phyloP scores from a whole-genome alignment of 441 rosid species.

The Capsella rubella region DNA sequence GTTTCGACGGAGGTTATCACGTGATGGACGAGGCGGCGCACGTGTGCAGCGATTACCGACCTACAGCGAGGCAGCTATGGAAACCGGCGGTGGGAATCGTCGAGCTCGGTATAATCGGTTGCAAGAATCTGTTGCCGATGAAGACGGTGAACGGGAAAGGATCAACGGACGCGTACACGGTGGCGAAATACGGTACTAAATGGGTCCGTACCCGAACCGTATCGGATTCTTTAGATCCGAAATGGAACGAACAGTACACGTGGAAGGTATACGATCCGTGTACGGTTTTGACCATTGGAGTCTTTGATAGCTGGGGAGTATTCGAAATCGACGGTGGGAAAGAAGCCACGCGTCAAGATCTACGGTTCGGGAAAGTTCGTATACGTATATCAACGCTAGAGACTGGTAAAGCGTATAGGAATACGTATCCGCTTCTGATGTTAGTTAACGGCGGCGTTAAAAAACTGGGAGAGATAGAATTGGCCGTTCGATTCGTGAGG shows the following conservation, averaged over 20 bases:
- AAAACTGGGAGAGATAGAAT: constrained; percentile 65
- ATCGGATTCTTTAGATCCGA: constrained; percentile 63
- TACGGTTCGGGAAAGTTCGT: constrained; percentile 61
- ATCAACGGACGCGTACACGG: constrained; percentile 67
- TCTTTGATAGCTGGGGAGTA: constrained; percentile 63
- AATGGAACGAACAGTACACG: constrained; percentile 76
- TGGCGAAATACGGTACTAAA: constrained; percentile 69
- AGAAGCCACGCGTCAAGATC: constrained; percentile 59
- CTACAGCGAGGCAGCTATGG: constrained; percentile 78
- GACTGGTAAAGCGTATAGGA: constrained; percentile 60
- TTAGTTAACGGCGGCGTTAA: constrained; percentile 54
- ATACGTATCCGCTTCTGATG: constrained; percentile 57
- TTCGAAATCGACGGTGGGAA: constrained; percentile 49
- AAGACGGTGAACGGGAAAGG: constrained; percentile 62
- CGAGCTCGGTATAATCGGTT: constrained; percentile 68
- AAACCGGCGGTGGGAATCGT: constrained; percentile 64
- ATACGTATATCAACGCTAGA: constrained; percentile 65
- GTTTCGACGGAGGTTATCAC: constrained; percentile 81
- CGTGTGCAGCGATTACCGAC: constrained; percentile 72
- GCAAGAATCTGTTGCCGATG: constrained; percentile 67
- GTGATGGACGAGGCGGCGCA: constrained; percentile 78
- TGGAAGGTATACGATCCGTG: constrained; percentile 76
- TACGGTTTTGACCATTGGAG: constrained; percentile 63
- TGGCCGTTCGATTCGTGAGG: constrained; percentile 66
- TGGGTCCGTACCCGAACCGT: constrained; percentile 79